These are phyloP conservation scores for Physcomitrellopsis africana DNA, from an alignment of 225 moss, liverwort and hornwort genomes.

Conservation along the genomic window DNA sequence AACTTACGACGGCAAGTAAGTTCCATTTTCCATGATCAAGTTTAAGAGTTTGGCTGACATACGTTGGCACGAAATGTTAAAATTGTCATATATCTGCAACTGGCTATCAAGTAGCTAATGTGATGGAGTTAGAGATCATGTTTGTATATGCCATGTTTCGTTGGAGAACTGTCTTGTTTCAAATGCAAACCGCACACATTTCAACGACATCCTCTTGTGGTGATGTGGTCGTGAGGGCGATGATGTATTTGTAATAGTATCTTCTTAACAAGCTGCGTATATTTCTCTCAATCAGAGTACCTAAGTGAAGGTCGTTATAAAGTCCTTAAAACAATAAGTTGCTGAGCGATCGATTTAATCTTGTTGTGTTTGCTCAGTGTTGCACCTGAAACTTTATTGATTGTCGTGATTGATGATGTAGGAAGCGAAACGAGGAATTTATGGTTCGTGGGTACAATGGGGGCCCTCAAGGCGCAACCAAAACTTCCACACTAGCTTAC, in stretches of 20 bases:
- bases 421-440: slow-evolving; percentile 92
- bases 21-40: slow-evolving; percentile 30
- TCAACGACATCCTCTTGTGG: not conserved
- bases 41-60: not conserved
- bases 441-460: slow-evolving; percentile 98
- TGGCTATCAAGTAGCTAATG: not conserved
- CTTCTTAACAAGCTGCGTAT: not conserved
- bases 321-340: not conserved
- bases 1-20: slow-evolving; percentile 94
- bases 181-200: not conserved
- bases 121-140: slow-evolving; percentile 9
- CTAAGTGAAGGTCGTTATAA: not conserved
- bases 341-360: not conserved
- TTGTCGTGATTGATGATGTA: slow-evolving; percentile 38
- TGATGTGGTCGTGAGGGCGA: not conserved
- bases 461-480: slow-evolving; percentile 77
- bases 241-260: not conserved
- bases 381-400: slow-evolving; percentile 23
- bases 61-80: slow-evolving; percentile 2
- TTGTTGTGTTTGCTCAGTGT: slow-evolving; percentile 9
- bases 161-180: slow-evolving; percentile 3
- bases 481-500: slow-evolving; percentile 65
- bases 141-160: slow-evolving; percentile 14
- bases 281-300: not conserved
- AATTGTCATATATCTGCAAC: not conserved